Base-by-base conservation (phyloP, 2,329 filamentous ascomycete species). In the Chaetomiaceae sp. region DNA sequence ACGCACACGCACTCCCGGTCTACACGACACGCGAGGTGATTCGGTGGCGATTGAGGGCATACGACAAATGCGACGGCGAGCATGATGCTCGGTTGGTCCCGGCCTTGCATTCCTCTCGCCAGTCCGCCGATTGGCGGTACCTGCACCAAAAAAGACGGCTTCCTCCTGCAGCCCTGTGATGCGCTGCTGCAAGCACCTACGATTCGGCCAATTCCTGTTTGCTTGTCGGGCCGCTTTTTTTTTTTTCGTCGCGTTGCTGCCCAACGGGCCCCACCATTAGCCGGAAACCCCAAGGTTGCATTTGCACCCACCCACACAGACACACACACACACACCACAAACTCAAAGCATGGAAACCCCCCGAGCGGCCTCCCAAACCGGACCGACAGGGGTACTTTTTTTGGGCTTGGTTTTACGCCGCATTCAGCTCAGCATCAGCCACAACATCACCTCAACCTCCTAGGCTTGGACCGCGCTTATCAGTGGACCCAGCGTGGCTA, bases 101-200 rank as follows among this genome's bases (percentile, higher is more conserved):
- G 50, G 48, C 16, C 45, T 27, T 56, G 46, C 58, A 58, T 58
- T 52, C 23, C 18, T 34, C n/a, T 13, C 38, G 51, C 43, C 30
- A 34, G 27, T 14, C 46, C 37, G 41, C 55, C 53, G 53, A 58
- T 58, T 58, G 56, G 56, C 33, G 48, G 53, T 51, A 48, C 53
- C 53, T 55, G 43, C 48, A 37, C 48, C 36, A 29, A 11, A 34
- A 36, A 14, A 6, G n/a, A 27, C 8, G 23, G 21, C 30, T 29
- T 27, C 40, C 25, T 32, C 27, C 45, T 54, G 52, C 52, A 54
- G 52, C 52, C 45, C 51, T 41, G 52, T 36, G 46, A 50, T 46
- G 46, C 3, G 29, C 27, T 21, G 41, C 29, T 36, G 34, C 36
- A 10, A 42, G 41, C 36, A 25, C 42, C 34, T n/a, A 25, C 41